Conservation (phyloP, 2,329 filamentous ascomycete genomes). For the Neopestalotiopsis sp. region DNA sequence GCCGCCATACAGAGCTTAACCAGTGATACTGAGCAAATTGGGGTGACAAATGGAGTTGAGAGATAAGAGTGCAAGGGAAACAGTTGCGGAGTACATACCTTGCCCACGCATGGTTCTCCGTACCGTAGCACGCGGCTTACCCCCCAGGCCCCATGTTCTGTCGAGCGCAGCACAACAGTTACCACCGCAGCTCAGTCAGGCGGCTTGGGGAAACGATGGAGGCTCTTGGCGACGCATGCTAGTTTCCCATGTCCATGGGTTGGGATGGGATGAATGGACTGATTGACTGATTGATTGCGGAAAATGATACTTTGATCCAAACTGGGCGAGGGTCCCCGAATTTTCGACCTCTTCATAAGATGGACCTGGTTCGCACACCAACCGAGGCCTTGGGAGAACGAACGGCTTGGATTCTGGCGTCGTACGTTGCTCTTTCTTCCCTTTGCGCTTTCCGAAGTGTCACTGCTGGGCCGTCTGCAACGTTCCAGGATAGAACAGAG, state of each 20-base stretch:
- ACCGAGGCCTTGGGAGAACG: not conserved
- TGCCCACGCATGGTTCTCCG: no score
- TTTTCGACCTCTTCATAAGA: not conserved
- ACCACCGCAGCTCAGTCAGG: not conserved
- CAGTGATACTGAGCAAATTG: not conserved
- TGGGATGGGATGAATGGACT: not conserved
- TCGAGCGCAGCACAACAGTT: not conserved
- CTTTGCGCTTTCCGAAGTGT: not conserved
- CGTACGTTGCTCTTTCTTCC: not conserved
- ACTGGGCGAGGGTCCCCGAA: not conserved
- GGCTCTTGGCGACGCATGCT: not conserved
- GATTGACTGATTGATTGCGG: no score
- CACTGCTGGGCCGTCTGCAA: not conserved
- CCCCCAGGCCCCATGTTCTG: not conserved
- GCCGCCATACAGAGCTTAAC: not conserved
- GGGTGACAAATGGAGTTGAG: not conserved
- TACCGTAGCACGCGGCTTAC: not conserved
- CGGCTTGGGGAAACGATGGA: not conserved
- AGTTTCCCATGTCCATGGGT: not conserved
- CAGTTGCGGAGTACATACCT: not conserved
- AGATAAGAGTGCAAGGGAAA: not conserved
- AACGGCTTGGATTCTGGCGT: not conserved
- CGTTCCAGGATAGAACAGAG: not conserved
- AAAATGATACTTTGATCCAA: not conserved
- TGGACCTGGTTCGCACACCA: not conserved